Percentiles rank a stretch among this genome's conserved stretches.
Evolutionary conservation across 352 stramenopile genomes (phyloP).

Genomic region (Pythium aquatile): DNA sequence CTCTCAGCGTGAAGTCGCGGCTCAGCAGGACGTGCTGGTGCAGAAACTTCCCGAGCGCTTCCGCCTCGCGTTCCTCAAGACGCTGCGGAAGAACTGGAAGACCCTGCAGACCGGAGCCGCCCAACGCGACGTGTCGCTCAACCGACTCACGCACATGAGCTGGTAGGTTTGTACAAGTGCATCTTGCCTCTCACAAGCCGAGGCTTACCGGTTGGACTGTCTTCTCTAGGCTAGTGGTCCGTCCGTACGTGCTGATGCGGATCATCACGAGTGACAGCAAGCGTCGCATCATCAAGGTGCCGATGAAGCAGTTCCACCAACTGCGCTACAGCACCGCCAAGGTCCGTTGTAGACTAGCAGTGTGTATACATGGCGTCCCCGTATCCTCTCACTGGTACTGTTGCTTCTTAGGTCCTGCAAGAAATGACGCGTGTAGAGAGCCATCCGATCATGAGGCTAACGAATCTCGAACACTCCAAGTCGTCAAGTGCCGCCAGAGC

Average conservation of each 20-base stretch:
- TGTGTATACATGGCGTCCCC: not conserved
- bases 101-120: conserved; percentile 6
- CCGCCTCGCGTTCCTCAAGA: conserved; percentile 37
- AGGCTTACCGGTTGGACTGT: not conserved
- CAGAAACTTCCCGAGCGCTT: conserved; percentile 47
- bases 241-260: conserved; percentile 40
- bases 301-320: conserved; percentile 68
- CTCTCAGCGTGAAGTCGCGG: conserved; percentile 32
- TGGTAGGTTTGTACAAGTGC: conserved; percentile 26
- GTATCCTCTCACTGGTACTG: not conserved
- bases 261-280: conserved; percentile 49
- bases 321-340: conserved; percentile 74
- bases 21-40: conserved; percentile 33
- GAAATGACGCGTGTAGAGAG: conserved; percentile 70
- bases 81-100: conserved; percentile 33
- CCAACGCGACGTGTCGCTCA: conserved; percentile 13
- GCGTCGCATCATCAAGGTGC: conserved; percentile 45
- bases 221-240: conserved; percentile 13
- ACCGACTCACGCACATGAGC: conserved; percentile 37
- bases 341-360: conserved; percentile 12
- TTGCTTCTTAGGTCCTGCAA: conserved; percentile 43
- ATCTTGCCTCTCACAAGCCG: not conserved
- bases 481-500: not conserved
- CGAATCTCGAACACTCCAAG: conserved; percentile 36
- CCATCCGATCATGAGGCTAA: conserved; percentile 79